Base-by-base conservation (phyloP, 1,284 basidiomycete genomes). In the Macrocystidia cucumis region DNA sequence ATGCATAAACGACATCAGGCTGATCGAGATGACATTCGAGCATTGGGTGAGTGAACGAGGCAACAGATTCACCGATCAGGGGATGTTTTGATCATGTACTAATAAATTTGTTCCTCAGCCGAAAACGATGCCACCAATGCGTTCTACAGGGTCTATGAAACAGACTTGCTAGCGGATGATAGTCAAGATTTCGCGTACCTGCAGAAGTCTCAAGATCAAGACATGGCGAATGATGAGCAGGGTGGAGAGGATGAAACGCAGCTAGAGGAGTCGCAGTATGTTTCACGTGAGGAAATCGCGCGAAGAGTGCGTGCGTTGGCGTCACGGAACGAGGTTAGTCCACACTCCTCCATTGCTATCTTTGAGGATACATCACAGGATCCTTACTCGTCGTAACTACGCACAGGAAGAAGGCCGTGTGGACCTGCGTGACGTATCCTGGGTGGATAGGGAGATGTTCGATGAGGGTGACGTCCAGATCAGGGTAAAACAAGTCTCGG, bases 131-230 rank as follows among this genome's bases (percentile, higher is more conserved):
- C 59, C 25, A 71, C 68, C 0, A 44, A 42, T 33, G 57, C 80
- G 4, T 86, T 86, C 52, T 77, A 68, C 29, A 48, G 70, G 4
- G 62, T 67, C n/a, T 86, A 85, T 47, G 64, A 67, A 31, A 59
- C 64, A 31, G 63, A 59, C 35, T 47, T 78, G 17, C 52, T 57
- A n/a, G 65, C 74, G 17, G 63, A 69, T 21, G 67, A 69, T 32
- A 63, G 69, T 28, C 43, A 44, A 7, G 75, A 78, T 22, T 73
- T 82, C 37, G 63, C 45, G 13, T 67, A 71, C 51, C 55, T 78
- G 13, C 48, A 56, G 22, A 48, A 53, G 39, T 44, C 40, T n/a
- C 50, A 48, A 49, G 63, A 67, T 11, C 45, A 51, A 26, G 40
- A 56, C 13, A 54, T 63, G 40, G 50, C 40, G 1, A 48, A 45